A percentile compares a stretch with the other conserved stretches of the same genome.
Evolutionary conservation across 2,329 filamentous ascomycete species (phyloP).

Genomic region (Aspergillus amoenus): DNA sequence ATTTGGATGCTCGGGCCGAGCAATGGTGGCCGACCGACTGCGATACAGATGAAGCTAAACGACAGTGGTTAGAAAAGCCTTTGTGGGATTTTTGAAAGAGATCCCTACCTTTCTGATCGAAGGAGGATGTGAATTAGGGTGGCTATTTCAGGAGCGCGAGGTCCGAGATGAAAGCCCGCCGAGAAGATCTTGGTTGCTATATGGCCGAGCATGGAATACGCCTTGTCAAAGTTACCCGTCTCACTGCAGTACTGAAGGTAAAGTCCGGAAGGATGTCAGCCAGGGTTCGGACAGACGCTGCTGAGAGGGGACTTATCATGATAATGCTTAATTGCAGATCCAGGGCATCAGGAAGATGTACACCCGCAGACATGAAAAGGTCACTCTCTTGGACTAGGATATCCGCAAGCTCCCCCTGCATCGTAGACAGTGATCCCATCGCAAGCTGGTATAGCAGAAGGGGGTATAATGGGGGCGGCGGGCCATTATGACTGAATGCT

Average conservation of each 20-base stretch:
- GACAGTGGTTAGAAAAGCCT: too few relatives aligned
- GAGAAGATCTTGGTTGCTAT: neutral
- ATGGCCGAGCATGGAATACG: neutral
- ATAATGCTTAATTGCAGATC: neutral
- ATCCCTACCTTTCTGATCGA: neutral
- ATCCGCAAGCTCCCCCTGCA: neutral
- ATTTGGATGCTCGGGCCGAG: neutral
- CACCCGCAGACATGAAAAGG: neutral
- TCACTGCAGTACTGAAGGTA: neutral
- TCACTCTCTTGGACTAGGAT: conserved; percentile 3
- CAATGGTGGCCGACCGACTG: neutral
- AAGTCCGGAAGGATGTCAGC: neutral
- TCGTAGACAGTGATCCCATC: neutral
- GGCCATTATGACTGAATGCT: neutral
- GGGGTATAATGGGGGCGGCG: neutral
- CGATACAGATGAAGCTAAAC: neutral
- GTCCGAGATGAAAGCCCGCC: neutral
- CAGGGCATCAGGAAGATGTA: neutral
- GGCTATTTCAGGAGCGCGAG: neutral
- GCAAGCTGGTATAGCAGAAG: conserved; percentile 3
- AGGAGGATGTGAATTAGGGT: neutral
- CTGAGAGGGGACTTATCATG: neutral
- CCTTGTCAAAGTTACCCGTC: neutral
- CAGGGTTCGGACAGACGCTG: too few relatives aligned
- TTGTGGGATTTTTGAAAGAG: too few relatives aligned